These are phyloP conservation scores for Sclerotinia spermophila DNA, from an alignment of 2,329 filamentous ascomycete genomes.

Conservation along the genomic window DNA sequence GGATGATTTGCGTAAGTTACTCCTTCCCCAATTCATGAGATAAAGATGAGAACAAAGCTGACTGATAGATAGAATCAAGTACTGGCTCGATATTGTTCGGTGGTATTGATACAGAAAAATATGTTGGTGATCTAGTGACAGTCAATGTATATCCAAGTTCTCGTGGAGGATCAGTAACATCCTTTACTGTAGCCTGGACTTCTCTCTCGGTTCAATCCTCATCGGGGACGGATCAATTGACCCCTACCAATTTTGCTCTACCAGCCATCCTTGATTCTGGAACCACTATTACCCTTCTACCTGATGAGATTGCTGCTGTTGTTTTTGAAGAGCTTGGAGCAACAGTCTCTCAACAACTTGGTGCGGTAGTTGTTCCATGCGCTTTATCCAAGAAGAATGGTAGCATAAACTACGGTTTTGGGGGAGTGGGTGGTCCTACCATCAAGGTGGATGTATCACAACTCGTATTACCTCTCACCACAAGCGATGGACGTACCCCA, in stretches of 20 bases:
- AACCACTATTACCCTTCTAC: conserved; percentile 64
- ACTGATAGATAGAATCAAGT: conserved; percentile 29
- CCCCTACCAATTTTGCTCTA: conserved; percentile 39
- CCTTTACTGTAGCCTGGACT: conserved; percentile 38
- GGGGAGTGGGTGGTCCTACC: conserved; percentile 41
- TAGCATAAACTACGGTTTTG: conserved; percentile 48
- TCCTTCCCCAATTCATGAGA: background rate
- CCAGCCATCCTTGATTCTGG: conserved; percentile 62
- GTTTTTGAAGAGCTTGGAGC: conserved; percentile 47
- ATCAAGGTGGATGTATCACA: conserved; percentile 47
- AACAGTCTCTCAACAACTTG: conserved; percentile 42
- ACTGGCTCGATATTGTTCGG: conserved; percentile 44
- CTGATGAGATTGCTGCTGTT: conserved; percentile 49
- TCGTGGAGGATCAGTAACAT: conserved; percentile 20
- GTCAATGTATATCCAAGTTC: conserved; percentile 33
- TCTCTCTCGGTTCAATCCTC: conserved; percentile 34
- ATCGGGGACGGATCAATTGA: conserved; percentile 41
- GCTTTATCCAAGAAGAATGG: conserved; percentile 40
- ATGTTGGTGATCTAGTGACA: conserved; percentile 39
- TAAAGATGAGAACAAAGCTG: conserved; percentile 12
- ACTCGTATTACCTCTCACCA: conserved; percentile 41
- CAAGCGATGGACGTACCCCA: conserved; percentile 36
- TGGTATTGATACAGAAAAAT: conserved; percentile 47
- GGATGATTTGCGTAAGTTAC: conserved; percentile 38
- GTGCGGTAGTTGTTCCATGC: conserved; percentile 50